Percentiles rank a stretch among this genome's conserved stretches.
These are phyloP conservation scores for Cryphonectria parasitica DNA, from an alignment of 2,329 filamentous ascomycete species.

Conservation along the genomic window DNA sequence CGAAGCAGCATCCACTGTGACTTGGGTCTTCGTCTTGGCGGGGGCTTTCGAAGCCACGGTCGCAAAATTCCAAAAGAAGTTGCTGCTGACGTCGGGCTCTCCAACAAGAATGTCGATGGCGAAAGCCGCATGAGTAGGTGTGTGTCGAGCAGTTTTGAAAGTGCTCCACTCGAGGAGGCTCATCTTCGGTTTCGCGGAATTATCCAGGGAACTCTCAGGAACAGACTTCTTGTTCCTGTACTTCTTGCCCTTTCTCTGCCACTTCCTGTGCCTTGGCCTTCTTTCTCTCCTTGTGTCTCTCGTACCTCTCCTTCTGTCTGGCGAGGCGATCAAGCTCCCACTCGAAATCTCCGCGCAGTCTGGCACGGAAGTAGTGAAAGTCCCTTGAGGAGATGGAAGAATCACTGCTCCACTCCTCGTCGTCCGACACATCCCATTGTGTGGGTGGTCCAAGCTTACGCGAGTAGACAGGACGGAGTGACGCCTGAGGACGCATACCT, in stretches of 20 bases:
- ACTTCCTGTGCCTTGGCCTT: background rate
- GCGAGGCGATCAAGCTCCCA: constrained; percentile 18
- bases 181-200: too few species aligned
- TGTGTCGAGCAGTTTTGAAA: too few species aligned
- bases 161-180: too few species aligned
- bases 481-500: background rate
- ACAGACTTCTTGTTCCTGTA: too few species aligned
- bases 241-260: background rate
- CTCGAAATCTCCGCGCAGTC: constrained; percentile 13
- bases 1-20: background rate
- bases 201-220: too few species aligned
- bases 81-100: too few species aligned
- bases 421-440: constrained; percentile 7
- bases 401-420: constrained; percentile 20
- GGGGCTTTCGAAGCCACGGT: too few species aligned
- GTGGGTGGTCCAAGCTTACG: constrained; percentile 1
- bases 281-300: constrained; percentile 1
- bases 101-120: too few species aligned
- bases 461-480: constrained; percentile 1
- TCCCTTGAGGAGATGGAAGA: constrained; percentile 5
- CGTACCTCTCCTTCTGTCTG: constrained; percentile 6
- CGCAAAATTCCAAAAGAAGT: too few species aligned
- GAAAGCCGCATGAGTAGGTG: too few species aligned
- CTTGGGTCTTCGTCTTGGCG: background rate
- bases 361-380: constrained; percentile 11